Conservation (phyloP, 1,284 basidiomycete species). For the Blastosporella zonata region DNA sequence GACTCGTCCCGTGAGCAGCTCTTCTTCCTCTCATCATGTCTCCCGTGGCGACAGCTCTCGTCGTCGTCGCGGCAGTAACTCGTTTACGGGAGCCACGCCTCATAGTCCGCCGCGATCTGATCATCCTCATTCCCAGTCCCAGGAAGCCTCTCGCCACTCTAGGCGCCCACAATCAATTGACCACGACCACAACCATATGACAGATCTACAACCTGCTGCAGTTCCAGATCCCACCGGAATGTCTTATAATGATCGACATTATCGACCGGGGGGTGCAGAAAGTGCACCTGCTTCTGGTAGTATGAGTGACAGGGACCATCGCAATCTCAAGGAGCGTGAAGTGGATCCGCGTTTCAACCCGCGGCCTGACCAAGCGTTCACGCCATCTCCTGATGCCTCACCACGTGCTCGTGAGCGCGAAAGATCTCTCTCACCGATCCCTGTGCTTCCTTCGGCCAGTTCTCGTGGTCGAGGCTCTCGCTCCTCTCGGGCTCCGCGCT, state of each 20-base stretch:
- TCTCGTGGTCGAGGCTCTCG: slow-evolving; percentile 22
- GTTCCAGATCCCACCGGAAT: slow-evolving; percentile 25
- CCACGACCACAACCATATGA: slow-evolving; percentile 28
- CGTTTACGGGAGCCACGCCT: slow-evolving; percentile 22
- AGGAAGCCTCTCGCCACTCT: slow-evolving; percentile 24
- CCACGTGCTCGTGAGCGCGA: slow-evolving; percentile 26
- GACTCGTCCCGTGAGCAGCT: slow-evolving; percentile 44
- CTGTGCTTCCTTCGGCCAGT: slow-evolving; percentile 13
- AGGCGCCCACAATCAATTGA: slow-evolving; percentile 22
- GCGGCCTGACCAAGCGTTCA: slow-evolving; percentile 19
- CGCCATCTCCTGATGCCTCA: slow-evolving; percentile 26
- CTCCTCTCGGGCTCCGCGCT: slow-evolving; percentile 24
- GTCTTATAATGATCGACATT: slow-evolving; percentile 61
- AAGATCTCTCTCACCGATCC: slow-evolving; percentile 28
- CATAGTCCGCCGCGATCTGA: slow-evolving; percentile 26
- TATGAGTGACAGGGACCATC: slow-evolving; percentile 24
- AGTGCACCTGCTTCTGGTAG: slow-evolving; percentile 20
- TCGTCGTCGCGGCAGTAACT: slow-evolving; percentile 23
- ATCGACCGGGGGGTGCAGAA: slow-evolving; percentile 44
- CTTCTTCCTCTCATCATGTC: slow-evolving; percentile 20
- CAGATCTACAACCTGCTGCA: slow-evolving; percentile 23
- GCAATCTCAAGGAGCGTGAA: slow-evolving; percentile 1
- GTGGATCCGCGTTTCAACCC: slow-evolving; percentile 19
- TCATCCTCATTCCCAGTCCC: slow-evolving; percentile 24
- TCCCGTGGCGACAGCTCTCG: slow-evolving; percentile 20